Evolutionary conservation across 2,329 filamentous ascomycete genomes (phyloP), one percentile per base, ranked within the genome.

Genomic region (Cercospora sp.): DNA sequence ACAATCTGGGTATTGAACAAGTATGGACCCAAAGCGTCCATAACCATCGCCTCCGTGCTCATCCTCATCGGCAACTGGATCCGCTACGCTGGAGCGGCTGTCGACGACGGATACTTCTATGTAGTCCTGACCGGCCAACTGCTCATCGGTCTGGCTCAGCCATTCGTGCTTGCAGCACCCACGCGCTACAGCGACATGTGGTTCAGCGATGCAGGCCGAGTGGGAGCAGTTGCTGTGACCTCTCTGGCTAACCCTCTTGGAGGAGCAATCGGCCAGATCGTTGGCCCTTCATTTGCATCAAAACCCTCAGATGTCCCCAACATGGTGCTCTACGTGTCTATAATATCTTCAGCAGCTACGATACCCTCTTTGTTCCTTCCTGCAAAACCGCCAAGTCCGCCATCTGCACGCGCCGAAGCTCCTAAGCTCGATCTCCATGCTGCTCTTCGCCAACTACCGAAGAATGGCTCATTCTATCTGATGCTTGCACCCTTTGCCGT

Each of bases 101-200:
- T 72, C 45, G 71, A 69, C 7, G 64, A 70, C 59, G 91, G 91
- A 61, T 85, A 84, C 72, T 96, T 91, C 76, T 89, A 89, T 51
- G 85, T 91, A 55, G 90, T 93, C 70, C 92, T 98, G 90, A 89
- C 96, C 73, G 94, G 94, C 4, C 94, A 98, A 82, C 90, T 98
- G 77, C 79, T 99, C 69, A 93, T 91, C 63, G 95, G 94, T 0
- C 85, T 97, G 45, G 89, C 93, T 0, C 95, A 99, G 78, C 94
- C 95, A 0, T 98, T 98, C 79, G 92, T 97, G 12, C 87, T 98
- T 9, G 89, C 91, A 6, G 93, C 94, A 0, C 94, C 95, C 0
- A 94, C 95, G 0, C 85, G 92, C 70, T 99, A 97, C 80, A 95
- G 92, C 65, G 94, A 97, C 78, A 83, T 97, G 68, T 98, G 95